Conservation (phyloP, 768 basidiomycete genomes). For the Lactifluus volemus region DNA sequence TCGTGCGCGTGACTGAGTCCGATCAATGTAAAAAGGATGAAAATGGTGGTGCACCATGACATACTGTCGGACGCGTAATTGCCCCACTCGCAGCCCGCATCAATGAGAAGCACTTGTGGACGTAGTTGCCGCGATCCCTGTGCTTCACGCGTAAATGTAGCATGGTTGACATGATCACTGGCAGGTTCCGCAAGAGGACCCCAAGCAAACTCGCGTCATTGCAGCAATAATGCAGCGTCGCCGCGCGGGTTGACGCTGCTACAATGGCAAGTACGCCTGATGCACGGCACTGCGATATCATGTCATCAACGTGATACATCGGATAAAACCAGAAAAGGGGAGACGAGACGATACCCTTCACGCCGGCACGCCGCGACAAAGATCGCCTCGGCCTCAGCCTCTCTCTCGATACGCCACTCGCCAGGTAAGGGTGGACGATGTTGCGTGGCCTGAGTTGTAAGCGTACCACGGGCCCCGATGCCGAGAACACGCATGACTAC, state of each 20-base stretch:
- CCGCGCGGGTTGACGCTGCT: constrained; percentile 77
- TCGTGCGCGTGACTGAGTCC: constrained; percentile 51
- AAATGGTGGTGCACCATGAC: constrained; percentile 7
- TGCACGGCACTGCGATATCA: constrained; percentile 51
- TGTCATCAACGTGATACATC: neutral
- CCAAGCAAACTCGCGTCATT: constrained; percentile 85
- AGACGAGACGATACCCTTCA: constrained; percentile 56
- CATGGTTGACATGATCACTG: constrained; percentile 49
- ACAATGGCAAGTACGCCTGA: constrained; percentile 94
- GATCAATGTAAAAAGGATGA: constrained; percentile 25
- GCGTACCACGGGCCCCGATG: constrained; percentile 43
- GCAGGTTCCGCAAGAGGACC: constrained; percentile 53
- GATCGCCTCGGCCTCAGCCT: constrained; percentile 89
- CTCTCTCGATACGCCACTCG: constrained; percentile 87
- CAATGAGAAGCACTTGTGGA: constrained; percentile 79
- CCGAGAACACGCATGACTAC: constrained; percentile 89
- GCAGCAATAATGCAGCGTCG: constrained; percentile 92
- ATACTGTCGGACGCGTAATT: constrained; percentile 59
- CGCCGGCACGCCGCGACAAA: constrained; percentile 87
- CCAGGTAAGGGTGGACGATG: constrained; percentile 51
- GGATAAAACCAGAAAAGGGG: neutral
- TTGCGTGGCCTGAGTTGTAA: constrained; percentile 16
- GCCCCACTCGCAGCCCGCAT: constrained; percentile 89
- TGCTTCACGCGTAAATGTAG: constrained; percentile 35
- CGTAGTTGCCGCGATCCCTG: constrained; percentile 30